Percentiles rank a stretch among this genome's conserved stretches.
These are phyloP conservation scores for Annulohypoxylon stygium DNA, from an alignment of 495 filamentous ascomycete species.

Conservation along the genomic window DNA sequence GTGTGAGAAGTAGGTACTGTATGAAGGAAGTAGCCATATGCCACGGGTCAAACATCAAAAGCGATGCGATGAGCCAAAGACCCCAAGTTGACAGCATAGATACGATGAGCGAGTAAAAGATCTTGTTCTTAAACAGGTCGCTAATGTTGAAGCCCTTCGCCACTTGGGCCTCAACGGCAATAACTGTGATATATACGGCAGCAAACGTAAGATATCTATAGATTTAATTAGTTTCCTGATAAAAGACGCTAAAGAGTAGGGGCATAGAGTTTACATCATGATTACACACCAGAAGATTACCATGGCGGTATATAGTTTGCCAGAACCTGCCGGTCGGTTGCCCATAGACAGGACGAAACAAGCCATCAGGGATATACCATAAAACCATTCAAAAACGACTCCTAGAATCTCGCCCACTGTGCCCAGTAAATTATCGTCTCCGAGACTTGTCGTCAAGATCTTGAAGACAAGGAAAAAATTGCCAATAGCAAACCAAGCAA, in stretches of 20 bases:
- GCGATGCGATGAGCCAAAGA: conserved; percentile 90
- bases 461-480: conserved; percentile 99
- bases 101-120: conserved; percentile 95
- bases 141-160: conserved; percentile 71
- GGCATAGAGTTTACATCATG: conserved; percentile 77
- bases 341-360: conserved; percentile 97
- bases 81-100: conserved; percentile 92
- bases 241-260: neutral
- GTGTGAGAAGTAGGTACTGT: conserved; percentile 95
- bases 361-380: conserved; percentile 88
- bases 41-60: conserved; percentile 99
- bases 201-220: conserved; percentile 90
- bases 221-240: conserved; percentile 34
- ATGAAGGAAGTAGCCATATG: conserved; percentile 97
- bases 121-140: conserved; percentile 83
- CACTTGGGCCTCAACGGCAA: conserved; percentile 79
- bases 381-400: conserved; percentile 95
- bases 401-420: conserved; percentile 81
- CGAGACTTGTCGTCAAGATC: conserved; percentile 90
- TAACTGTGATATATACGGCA: conserved; percentile 93
- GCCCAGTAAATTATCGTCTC: conserved; percentile 73
- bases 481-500: conserved; percentile 98
- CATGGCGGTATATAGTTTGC: conserved; percentile 95
- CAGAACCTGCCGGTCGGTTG: conserved; percentile 95
- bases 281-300: conserved; percentile 96